Conservation (phyloP, 257 asterid genomes). For the Solanum raphanifolium region DNA sequence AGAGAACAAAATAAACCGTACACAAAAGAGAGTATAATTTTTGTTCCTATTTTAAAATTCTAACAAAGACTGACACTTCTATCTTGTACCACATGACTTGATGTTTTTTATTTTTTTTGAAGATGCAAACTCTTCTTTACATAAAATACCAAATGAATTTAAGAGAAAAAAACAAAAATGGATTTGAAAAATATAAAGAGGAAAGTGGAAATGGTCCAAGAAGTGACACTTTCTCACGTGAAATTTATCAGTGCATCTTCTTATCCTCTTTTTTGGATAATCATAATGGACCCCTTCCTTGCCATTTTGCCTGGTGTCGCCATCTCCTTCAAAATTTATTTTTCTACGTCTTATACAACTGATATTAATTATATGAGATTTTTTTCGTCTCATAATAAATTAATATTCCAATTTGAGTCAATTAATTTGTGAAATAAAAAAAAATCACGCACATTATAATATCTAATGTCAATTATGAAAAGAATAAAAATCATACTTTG, state of each 20-base stretch:
- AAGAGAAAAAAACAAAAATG: not conserved
- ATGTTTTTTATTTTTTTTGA: not conserved
- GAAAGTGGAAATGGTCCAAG: not conserved
- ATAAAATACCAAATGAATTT: not conserved
- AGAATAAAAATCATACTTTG: not conserved
- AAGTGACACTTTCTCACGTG: slow-evolving; percentile 7
- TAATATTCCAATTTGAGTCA: not conserved
- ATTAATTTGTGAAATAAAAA: not conserved
- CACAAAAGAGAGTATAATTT: not conserved
- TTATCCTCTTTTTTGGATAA: not conserved
- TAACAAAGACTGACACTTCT: not conserved
- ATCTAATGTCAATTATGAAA: not conserved
- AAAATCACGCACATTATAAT: not conserved
- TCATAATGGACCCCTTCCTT: not conserved
- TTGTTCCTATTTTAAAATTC: not conserved
- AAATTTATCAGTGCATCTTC: slow-evolving; percentile 6
- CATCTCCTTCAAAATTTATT: not conserved
- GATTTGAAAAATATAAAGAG: not conserved
- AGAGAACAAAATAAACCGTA: not conserved
- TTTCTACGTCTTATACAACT: not conserved
- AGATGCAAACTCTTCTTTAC: not conserved
- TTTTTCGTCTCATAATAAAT: not conserved
- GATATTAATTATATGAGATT: not conserved
- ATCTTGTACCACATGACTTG: not conserved
- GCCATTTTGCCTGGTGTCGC: slow-evolving; percentile 10